Conservation (phyloP, 1,284 basidiomycete species). For the Sporisorium sorghi region DNA sequence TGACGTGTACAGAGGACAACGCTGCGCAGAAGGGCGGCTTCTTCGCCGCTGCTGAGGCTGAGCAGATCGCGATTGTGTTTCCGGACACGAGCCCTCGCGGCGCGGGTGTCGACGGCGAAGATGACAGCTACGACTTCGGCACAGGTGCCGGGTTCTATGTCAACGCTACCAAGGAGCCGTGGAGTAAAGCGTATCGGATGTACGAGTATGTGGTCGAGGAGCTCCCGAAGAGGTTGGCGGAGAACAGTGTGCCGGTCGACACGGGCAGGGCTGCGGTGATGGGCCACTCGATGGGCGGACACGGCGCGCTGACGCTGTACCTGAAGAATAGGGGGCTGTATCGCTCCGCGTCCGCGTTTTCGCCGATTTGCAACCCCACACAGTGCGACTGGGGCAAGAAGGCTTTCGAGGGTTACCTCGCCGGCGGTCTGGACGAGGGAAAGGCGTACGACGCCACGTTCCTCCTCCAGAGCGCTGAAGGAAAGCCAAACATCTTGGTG, state of each 20-base stretch:
- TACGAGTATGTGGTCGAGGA: slow-evolving; percentile 61
- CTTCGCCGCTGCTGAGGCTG: slow-evolving; percentile 56
- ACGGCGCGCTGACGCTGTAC: slow-evolving; percentile 92
- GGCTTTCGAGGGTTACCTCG: slow-evolving; percentile 89
- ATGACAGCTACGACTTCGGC: slow-evolving; percentile 80
- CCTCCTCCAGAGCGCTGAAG: slow-evolving; percentile 77
- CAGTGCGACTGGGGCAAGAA: slow-evolving; percentile 91
- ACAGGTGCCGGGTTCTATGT: slow-evolving; percentile 67
- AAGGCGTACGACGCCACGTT: slow-evolving; percentile 86
- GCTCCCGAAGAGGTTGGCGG: slow-evolving; percentile 47
- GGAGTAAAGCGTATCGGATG: slow-evolving; percentile 64
- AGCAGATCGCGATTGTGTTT: slow-evolving; percentile 86
- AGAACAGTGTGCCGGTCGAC: slow-evolving; percentile 55
- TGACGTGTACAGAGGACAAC: slow-evolving; percentile 96
- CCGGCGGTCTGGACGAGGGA: slow-evolving; percentile 79
- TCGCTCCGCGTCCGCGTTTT: slow-evolving; percentile 90
- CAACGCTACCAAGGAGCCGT: slow-evolving; percentile 65
- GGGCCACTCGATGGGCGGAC: slow-evolving; percentile 84
- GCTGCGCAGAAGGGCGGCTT: slow-evolving; percentile 72
- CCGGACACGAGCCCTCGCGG: slow-evolving; percentile 96
- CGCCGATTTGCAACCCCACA: slow-evolving; percentile 90
- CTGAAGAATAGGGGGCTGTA: slow-evolving; percentile 78
- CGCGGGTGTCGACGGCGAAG: slow-evolving; percentile 83
- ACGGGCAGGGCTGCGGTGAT: slow-evolving; percentile 53
- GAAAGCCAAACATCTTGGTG: slow-evolving; percentile 70